Base-by-base conservation (phyloP, 805 yeast genomes). In the Ogataea pilisensis region DNA sequence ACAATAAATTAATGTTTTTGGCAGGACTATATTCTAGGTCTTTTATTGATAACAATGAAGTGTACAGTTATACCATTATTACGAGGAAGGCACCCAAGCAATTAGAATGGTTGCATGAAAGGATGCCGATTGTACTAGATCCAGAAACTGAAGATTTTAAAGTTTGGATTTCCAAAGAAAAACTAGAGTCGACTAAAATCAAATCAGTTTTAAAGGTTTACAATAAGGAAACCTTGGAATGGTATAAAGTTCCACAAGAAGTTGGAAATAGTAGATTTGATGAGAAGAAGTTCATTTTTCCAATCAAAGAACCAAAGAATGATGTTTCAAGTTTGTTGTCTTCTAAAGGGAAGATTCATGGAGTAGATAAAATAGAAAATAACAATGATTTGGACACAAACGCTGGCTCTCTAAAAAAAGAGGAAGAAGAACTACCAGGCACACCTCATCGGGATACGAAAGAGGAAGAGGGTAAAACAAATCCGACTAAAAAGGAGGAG, bases 121-220 rank as follows among this genome's bases (percentile, higher is more conserved):
- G 97, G 20, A 86, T 87, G 78, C 97, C 97, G 0, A 67, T 84
- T 2, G 71, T 87, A 12, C 41, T 88, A 5, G 70, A 66, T 22
- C 85, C 87, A 0, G 79, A 75, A 0, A 61, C 79, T 0, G 49
- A 65, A n/a, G 75, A 71, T 31, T 79, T 90, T 75, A 57, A 70
- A 4, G 51, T 56, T 3, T 90, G 96, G 96, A 60, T 88, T 27
- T 71, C 77, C 0, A 43, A 48, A 0, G 41, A 47, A 0, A 27
- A 41, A 21, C 57, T 58, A 13, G 72, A 79, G 73, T 51, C 59
- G 42, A 61, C 61, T 3, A 58, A 64, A 1, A 45, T 80, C 18
- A 67, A 67, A 1, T 51, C 60, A 2, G 52, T 70, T 11, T 58
- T 84, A 38, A 63, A 68, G 22, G 57, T 67, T 0, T 65, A 64